Evolutionary conservation across 306 rosid species (phyloP).

Genomic region (Argentina anserina): DNA sequence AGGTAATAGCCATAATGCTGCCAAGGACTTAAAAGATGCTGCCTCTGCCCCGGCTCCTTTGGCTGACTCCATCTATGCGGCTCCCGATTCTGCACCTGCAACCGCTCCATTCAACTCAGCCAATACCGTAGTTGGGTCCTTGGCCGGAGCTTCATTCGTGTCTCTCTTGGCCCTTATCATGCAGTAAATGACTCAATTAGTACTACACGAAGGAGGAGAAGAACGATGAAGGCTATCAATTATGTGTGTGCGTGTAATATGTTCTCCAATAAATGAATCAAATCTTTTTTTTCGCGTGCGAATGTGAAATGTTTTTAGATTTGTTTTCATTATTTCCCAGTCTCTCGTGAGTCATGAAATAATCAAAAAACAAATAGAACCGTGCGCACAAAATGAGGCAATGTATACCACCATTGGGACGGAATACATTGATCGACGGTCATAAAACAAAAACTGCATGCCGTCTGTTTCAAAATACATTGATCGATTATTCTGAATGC

Average conservation of each 20-base stretch:
- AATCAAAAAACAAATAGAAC: neutral
- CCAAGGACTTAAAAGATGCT: neutral
- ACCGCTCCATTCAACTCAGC: neutral
- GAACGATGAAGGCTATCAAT: neutral
- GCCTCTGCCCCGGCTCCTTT: slow-evolving; percentile 1
- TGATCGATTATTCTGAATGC: too few species aligned
- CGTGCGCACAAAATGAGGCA: neutral
- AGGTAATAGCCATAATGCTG: neutral
- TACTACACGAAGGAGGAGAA: neutral
- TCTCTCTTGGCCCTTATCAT: slow-evolving; percentile 15
- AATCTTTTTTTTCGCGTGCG: neutral
- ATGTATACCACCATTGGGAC: too few species aligned
- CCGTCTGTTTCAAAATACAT: too few species aligned
- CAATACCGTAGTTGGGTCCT: neutral
- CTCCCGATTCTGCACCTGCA: neutral
- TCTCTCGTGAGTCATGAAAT: neutral
- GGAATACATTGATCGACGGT: too few species aligned
- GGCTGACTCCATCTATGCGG: neutral
- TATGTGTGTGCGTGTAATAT: neutral
- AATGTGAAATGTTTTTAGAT: neutral
- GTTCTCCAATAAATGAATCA: too few species aligned
- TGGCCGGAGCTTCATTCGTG: slow-evolving; percentile 21
- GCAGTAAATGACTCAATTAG: slow-evolving; percentile 1
- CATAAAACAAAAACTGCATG: too few species aligned
- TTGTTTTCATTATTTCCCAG: too few species aligned